Evolutionary conservation across 2,329 filamentous ascomycete genomes (phyloP), one percentile per base, ranked within the genome.

Genomic region (Talaromyces amestolkiae): DNA sequence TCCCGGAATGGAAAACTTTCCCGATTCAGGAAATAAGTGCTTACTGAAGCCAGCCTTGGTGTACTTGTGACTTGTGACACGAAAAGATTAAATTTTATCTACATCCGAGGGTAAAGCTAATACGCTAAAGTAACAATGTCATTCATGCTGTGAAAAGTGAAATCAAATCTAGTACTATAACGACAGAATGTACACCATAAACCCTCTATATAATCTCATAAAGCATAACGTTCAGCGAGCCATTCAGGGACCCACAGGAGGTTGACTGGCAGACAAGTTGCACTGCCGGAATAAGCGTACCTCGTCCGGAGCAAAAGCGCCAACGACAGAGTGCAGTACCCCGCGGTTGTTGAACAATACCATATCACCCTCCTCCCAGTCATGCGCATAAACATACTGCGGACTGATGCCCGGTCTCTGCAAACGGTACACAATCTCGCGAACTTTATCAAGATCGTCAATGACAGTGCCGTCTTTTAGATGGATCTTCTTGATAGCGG

Each of bases 331-430:
- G 75, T 94, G 91, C 64, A 93, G 74, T 17, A 92, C 82, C 1
- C 90, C 91, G 10, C 89, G 86, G 73, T 93, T 93, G 75, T 93
- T 89, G 77, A 93, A 93, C 31, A 93, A 79, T 0, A 92, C 91
- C 65, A 92, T 77, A 72, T 93, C 91, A 5, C 90, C 90, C 73
- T 91, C 87, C 70, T 89, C 81, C 91, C 91, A 93, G 70, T 93
- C 89, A 70, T 92, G 88, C 9, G 89, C 80, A 74, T 92, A 92
- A 11, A 93, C 89, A 67, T 83, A 81, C 65, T 82, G 74, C 0
- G 91, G 90, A 13, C 86, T 85, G 70, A 93, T 93, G 0, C 85
- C 90, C 3, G 90, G 90, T 8, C 91, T 81, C 78, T 93, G 90
- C 63, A 93, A 76, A 24, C 83, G 79, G 74, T 93, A 91, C 8